Conservation (phyloP, 768 basidiomycete genomes). For the Clavulina sp. region DNA sequence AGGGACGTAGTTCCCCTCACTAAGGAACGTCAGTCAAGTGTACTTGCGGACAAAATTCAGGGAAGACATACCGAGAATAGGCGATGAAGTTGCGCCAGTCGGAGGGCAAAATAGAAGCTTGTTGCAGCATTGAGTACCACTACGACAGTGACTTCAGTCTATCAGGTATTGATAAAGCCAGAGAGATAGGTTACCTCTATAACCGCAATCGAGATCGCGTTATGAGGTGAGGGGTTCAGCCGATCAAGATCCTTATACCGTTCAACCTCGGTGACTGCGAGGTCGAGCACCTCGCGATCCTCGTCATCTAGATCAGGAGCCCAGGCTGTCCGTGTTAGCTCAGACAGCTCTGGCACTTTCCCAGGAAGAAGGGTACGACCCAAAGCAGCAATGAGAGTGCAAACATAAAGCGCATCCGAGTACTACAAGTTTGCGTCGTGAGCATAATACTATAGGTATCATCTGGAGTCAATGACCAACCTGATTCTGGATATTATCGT, state of each 20-base stretch:
- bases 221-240: conserved; percentile 85
- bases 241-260: conserved; percentile 91
- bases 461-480: conserved; percentile 28
- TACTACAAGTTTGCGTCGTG: conserved; percentile 31
- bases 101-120: conserved; percentile 60
- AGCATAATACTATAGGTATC: not conserved
- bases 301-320: conserved; percentile 48
- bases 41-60: not conserved
- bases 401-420: conserved; percentile 82
- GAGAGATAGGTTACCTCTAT: conserved; percentile 47
- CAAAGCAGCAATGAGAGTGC: conserved; percentile 65
- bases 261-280: conserved; percentile 66
- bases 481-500: conserved; percentile 82
- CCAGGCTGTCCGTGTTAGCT: conserved; percentile 51
- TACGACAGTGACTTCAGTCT: conserved; percentile 22
- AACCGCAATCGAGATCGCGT: conserved; percentile 78
- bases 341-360: conserved; percentile 63
- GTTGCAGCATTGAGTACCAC: conserved; percentile 66
- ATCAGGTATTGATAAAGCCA: conserved; percentile 7
- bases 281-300: conserved; percentile 51
- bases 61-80: conserved; percentile 54
- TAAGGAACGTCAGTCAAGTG: conserved; percentile 17
- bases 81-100: conserved; percentile 68
- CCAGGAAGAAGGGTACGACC: conserved; percentile 64
- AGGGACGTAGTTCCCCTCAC: conserved; percentile 86